Evolutionary conservation across 1,139 yeast species (phyloP).

Genomic region (Meyerozyma sp.): DNA sequence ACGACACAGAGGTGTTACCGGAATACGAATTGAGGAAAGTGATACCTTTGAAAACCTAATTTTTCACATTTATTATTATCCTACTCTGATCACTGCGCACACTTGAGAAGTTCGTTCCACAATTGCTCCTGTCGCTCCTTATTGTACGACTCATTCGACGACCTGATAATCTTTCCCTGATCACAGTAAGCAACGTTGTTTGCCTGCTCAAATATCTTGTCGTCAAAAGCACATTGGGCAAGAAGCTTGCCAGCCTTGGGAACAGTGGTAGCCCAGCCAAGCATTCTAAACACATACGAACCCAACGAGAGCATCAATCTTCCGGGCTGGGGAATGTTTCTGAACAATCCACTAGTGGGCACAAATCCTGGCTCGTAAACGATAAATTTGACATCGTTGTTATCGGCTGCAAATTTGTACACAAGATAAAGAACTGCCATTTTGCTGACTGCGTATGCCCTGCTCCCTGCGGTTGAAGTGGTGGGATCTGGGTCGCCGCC

Average conservation of each 20-base stretch:
- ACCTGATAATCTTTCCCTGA: conserved; percentile 2
- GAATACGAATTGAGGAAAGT: no score
- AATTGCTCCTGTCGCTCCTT: neutral
- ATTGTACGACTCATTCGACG: conserved; percentile 3
- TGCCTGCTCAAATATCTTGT: neutral
- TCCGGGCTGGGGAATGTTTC: neutral
- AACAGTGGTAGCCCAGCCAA: neutral
- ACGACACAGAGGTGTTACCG: no score
- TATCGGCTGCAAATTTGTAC: conserved; percentile 4
- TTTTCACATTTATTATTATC: no score
- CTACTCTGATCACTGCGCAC: neutral
- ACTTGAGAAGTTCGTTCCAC: neutral
- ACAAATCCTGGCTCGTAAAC: conserved; percentile 6
- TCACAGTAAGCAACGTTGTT: conserved; percentile 5
- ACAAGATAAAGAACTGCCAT: conserved; percentile 5
- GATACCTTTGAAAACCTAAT: no score
- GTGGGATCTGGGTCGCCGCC: neutral
- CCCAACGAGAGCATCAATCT: neutral
- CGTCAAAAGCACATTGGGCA: neutral
- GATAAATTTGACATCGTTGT: conserved; percentile 4
- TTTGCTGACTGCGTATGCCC: conserved; percentile 6
- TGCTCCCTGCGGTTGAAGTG: conserved; percentile 1
- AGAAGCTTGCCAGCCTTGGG: neutral
- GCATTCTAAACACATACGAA: neutral
- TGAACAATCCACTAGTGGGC: conserved; percentile 1